Percentiles rank a stretch among this genome's conserved stretches.
phyloP scores from a whole-genome alignment of 257 asterid species.

The Solanum corneliomulleri region DNA sequence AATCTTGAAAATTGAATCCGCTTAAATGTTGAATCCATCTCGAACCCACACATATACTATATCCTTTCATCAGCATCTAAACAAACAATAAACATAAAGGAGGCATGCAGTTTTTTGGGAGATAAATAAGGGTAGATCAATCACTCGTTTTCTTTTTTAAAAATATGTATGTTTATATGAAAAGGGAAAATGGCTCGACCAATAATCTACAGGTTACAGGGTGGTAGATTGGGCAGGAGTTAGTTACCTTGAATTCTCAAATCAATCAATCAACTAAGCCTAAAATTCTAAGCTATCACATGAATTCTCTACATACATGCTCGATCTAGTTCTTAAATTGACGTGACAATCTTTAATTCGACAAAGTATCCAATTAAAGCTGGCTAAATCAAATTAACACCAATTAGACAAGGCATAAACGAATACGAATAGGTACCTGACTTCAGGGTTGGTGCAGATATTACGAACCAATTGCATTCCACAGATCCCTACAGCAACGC shows the following conservation, averaged over 20 bases:
- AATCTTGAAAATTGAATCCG: background rate
- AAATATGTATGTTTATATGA: background rate
- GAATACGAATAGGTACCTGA: constrained; percentile 33
- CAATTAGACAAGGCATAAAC: background rate
- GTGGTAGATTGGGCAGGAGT: background rate
- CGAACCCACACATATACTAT: background rate
- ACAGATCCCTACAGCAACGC: constrained; percentile 82
- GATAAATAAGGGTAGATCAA: background rate
- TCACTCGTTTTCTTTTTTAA: background rate
- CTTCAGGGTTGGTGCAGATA: constrained; percentile 73
- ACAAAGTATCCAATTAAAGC: background rate
- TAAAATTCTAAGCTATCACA: background rate
- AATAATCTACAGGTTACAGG: background rate
- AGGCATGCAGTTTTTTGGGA: background rate
- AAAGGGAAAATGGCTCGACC: background rate
- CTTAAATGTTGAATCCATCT: background rate
- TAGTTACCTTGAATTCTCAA: background rate
- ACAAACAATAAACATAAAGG: background rate
- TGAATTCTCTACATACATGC: background rate
- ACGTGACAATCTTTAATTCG: background rate
- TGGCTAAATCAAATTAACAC: background rate
- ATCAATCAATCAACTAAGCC: background rate
- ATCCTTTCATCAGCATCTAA: background rate
- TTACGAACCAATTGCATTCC: constrained; percentile 86
- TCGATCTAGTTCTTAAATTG: background rate